Conservation (phyloP, 2,329 filamentous ascomycete genomes). For the Colletotrichum filicis region DNA sequence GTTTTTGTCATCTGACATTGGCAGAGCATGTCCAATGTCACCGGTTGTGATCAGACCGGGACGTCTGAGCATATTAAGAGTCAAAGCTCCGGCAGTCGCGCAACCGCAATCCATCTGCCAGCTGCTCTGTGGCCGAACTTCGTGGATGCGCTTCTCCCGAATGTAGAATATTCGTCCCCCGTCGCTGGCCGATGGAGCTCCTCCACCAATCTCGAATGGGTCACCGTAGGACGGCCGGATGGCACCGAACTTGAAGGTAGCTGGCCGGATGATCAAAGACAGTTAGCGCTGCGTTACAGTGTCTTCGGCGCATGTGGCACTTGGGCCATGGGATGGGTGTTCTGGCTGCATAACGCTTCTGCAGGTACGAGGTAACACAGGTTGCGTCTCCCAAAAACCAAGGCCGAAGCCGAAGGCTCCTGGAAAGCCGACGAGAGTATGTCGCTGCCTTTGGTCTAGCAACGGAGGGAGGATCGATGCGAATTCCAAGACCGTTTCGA, state of each 20-base stretch:
- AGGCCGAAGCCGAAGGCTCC: conserved; percentile 11
- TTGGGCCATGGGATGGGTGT: conserved; percentile 12
- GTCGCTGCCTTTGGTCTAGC: background rate
- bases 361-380: conserved; percentile 39
- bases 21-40: background rate
- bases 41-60: background rate
- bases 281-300: conserved; percentile 28
- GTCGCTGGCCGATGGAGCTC: conserved; percentile 11
- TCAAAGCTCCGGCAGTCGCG: conserved; percentile 5
- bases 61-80: background rate
- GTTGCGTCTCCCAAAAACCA: background rate
- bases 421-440: background rate
- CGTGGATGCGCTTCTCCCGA: background rate
- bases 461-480: conserved; percentile 18
- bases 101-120: background rate
- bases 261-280: conserved; percentile 15
- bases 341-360: conserved; percentile 37
- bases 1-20: background rate
- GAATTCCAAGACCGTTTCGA: conserved; percentile 15
- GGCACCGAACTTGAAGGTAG: conserved; percentile 22
- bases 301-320: conserved; percentile 31
- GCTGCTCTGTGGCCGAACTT: background rate
- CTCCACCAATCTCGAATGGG: conserved; percentile 20
- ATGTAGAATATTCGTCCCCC: background rate
- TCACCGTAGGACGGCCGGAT: conserved; percentile 9